Evolutionary conservation across 2,329 filamentous ascomycete species (phyloP), one percentile per base, ranked within the genome.

Genomic region (Leptographium flavum): DNA sequence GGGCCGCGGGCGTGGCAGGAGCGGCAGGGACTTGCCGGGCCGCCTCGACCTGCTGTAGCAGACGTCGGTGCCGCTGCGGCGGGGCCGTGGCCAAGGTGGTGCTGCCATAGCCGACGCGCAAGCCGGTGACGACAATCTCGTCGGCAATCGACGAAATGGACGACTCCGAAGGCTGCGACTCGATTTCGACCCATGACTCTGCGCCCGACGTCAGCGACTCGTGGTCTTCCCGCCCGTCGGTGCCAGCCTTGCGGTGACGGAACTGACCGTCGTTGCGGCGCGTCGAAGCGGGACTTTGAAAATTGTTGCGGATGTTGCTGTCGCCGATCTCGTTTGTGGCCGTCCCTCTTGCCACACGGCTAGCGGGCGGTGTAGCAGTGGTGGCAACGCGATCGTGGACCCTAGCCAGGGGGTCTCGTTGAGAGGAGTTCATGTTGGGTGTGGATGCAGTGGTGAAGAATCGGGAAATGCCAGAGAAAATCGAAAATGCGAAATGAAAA

Each of bases 141-240:
- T 94, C 87, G 50, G 74, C 76, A 58, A 82, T 79, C 45, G 79
- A 94, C 19, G 88, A 94, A 13, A 94, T 69, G 14, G 88, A 95
- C 3, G 90, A 94, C 2, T 90, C 94, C 0, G 90, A 95, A 8
- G 90, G 87, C 55, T 92, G 86, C 4, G 90, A 95, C 39, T 83
- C 78, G 49, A 98, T 79, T 61, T 98, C 90, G 55, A 96, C 79
- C 92, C 92, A 98, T 9, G 92, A 95, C 67, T 96, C 92, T 88
- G 68, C 53, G 47, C 40, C 49, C 49, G 36, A 13, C 27, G 55
- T 60, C 35, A 60, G 54, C 47, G 25, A 28, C 30, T 37, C 27
- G 15, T 15, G 10, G 17, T 39, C 25, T 17, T 27, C 35, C 19
- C 13, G 4, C 22, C 17, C 32, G 10, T 37, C 32, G 32, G 11